Conservation (phyloP, 495 filamentous ascomycete genomes). For the Hypoxylon trugodes region DNA sequence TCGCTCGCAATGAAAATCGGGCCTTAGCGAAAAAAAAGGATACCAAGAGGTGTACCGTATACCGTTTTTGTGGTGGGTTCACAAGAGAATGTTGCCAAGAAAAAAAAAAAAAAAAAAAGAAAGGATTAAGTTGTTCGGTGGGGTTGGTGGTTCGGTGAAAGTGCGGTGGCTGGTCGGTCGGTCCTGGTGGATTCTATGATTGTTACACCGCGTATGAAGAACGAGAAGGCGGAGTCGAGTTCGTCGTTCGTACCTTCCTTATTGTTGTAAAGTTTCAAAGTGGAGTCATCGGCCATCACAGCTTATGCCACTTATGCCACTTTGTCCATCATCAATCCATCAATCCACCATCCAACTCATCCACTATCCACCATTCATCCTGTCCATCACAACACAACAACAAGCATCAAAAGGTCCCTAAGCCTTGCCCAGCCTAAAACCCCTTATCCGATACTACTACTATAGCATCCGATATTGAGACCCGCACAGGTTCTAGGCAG, state of each 20-base stretch:
- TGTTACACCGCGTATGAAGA: conserved; percentile 27
- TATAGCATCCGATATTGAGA: conserved; percentile 6
- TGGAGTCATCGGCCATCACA: conserved; percentile 25
- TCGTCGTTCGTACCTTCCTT: no score
- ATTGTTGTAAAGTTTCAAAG: no score
- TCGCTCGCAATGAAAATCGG: no score
- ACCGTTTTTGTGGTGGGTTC: conserved; percentile 13
- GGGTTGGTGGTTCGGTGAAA: conserved; percentile 28
- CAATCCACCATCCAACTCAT: conserved; percentile 2
- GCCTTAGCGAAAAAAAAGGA: conserved; percentile 6
- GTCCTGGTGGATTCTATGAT: conserved; percentile 14
- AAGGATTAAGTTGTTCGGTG: conserved; percentile 15
- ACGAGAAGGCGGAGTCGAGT: conserved; percentile 27
- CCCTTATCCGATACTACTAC: conserved; percentile 8
- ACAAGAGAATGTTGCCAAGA: conserved; percentile 2
- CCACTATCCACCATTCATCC: no score
- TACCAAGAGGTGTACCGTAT: neutral
- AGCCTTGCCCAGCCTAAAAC: conserved; percentile 8
- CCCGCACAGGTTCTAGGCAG: neutral
- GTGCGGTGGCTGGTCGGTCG: conserved; percentile 22
- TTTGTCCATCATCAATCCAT: conserved; percentile 14
- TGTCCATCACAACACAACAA: no score
- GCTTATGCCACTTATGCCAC: no score
- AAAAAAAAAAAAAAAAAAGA: no score
- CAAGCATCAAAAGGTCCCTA: conserved; percentile 10